These are phyloP conservation scores for Penicillium sp. DNA, from an alignment of 2,329 filamentous ascomycete species.

Conservation along the genomic window DNA sequence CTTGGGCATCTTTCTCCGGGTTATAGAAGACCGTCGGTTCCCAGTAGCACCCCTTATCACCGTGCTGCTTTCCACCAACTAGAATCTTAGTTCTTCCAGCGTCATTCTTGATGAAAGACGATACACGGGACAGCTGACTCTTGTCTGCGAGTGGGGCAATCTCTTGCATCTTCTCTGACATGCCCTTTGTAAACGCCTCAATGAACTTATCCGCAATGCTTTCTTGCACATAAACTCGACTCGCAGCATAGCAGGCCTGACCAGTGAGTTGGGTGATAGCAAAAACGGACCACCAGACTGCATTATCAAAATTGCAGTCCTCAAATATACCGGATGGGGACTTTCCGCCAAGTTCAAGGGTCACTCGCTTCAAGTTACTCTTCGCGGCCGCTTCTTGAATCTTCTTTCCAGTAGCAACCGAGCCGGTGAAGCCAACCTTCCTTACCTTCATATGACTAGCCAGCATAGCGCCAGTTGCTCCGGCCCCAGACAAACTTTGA, in stretches of 20 bases:
- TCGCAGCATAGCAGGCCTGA: not conserved
- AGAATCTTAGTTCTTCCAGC: not conserved
- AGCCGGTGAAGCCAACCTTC: not conserved
- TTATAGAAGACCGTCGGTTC: not conserved
- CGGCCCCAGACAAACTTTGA: not conserved
- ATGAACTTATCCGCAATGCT: not conserved
- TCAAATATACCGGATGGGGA: not conserved
- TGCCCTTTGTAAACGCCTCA: not conserved
- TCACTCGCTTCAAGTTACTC: constrained; percentile 8
- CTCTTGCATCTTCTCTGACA: not conserved
- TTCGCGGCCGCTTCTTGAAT: constrained; percentile 1
- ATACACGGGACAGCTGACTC: not conserved
- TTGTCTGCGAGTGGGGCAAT: not conserved
- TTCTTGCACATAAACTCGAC: not conserved
- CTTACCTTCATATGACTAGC: not conserved
- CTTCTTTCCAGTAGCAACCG: not conserved
- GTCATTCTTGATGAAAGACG: not conserved
- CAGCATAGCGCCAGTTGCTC: not conserved
- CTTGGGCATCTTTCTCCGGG: not conserved
- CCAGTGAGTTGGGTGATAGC: not conserved
- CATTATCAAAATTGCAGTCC: constrained; percentile 5
- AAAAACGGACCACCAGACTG: not conserved
- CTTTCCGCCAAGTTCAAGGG: constrained; percentile 5
- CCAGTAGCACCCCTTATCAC: not conserved
- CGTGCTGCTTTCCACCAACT: not conserved